Evolutionary conservation across 2,329 filamentous ascomycete genomes (phyloP), one percentile per base, ranked within the genome.

Genomic region (Ophiocordyceps polyrhachis-furcata): DNA sequence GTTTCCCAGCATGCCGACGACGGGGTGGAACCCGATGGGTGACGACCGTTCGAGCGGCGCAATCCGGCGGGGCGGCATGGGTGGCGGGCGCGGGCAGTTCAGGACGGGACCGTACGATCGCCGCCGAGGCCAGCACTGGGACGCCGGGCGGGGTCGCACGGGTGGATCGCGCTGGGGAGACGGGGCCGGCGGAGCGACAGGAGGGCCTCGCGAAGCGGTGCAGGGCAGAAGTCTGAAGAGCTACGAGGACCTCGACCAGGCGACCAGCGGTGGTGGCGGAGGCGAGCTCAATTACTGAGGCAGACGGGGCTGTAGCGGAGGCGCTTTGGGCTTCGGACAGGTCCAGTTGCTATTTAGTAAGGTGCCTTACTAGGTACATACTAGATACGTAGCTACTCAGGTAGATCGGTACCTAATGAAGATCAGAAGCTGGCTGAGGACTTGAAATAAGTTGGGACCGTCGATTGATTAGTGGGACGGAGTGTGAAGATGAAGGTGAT

Each of bases 161-260:
- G 67, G 71, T 44, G 54, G 64, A 53, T 76, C 76, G 31, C 70
- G 78, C 51, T 83, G 81, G 73, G 81, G 81, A 40, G 83, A 86
- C 50, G 81, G 81, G 23, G 83, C 84, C 43, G 81, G 83, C 37
- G 81, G 75, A 21, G 78, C 81, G 31, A 79, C 82, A 2, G 81
- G 88, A 48, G 88, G 87, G 0, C 89, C 91, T 19, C 76, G 84
- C 19, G 88, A 96, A 62, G 89, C 91, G 12, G 87, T 93, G 1
- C 85, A 93, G 52, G 91, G 91, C 5, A 77, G 91, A 46, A 94
- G 84, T 49, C 66, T 98, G 51, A 94, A 93, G 72, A 95, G 86
- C 61, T 98, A 98, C 58, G 93, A 98, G 62, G 91, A 98, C 58
- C 69, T 98, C 21, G 91, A 98, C 65, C 89, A 93, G 41, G 81